phyloP scores from a whole-genome alignment of 306 rosid genomes.

The Casuarina equisetifolia region DNA sequence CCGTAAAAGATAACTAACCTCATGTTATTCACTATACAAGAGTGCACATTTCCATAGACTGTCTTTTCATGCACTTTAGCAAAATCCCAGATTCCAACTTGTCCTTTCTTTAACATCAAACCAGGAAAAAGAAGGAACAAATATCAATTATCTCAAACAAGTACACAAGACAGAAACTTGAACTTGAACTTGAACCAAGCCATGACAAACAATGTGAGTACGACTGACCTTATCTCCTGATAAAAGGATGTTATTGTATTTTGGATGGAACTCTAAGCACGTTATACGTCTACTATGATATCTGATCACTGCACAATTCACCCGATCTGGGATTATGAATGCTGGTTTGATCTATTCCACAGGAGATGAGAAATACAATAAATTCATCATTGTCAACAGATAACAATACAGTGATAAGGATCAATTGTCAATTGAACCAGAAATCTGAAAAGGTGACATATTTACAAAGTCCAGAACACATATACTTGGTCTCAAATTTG shows the following conservation, averaged over 20 bases:
- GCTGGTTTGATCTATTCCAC: slow-evolving; percentile 73
- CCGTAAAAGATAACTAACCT: slow-evolving; percentile 46
- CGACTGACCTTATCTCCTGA: slow-evolving; percentile 87
- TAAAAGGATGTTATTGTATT: slow-evolving; percentile 78
- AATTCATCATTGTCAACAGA: neutral
- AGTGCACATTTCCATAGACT: slow-evolving; percentile 81
- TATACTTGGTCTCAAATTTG: slow-evolving; percentile 8
- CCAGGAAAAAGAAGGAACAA: slow-evolving; percentile 20
- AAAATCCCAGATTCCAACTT: slow-evolving; percentile 96
- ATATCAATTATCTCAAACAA: slow-evolving; percentile 11
- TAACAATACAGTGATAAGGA: neutral
- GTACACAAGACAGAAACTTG: slow-evolving; percentile 8
- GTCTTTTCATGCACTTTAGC: slow-evolving; percentile 73
- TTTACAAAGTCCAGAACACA: slow-evolving; percentile 5
- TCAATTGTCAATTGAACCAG: slow-evolving; percentile 7
- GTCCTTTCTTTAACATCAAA: slow-evolving; percentile 74
- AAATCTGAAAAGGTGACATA: neutral
- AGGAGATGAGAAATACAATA: slow-evolving; percentile 3
- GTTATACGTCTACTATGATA: slow-evolving; percentile 89
- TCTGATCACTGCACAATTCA: slow-evolving; percentile 82
- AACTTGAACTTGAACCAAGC: slow-evolving; percentile 9
- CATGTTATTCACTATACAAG: slow-evolving; percentile 81
- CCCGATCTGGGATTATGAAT: slow-evolving; percentile 75
- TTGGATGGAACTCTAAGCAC: slow-evolving; percentile 91
- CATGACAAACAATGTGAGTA: slow-evolving; percentile 5